Evolutionary conservation across 495 filamentous ascomycete species (phyloP), one percentile per base, ranked within the genome.

Genomic region (Xylaria palmicola): DNA sequence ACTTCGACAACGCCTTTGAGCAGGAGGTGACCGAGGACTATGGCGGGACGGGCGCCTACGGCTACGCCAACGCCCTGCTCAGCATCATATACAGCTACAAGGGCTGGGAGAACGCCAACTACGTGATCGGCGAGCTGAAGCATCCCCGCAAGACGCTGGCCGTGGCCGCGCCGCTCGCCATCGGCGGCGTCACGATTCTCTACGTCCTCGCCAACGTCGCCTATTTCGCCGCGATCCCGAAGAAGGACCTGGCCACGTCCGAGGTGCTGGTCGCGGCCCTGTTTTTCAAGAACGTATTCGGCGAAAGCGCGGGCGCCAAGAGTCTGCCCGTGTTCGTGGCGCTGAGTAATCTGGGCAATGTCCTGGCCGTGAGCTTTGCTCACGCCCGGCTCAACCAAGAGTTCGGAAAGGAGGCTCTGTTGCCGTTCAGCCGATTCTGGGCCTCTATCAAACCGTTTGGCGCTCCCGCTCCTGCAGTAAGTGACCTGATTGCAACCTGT

Each of bases 161-260:
- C 63, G 81, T 85, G 52, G 88, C 86, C 1, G 88, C 85, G 0
- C 86, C 84, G 0, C 62, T 86, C 24, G 87, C 86, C 13, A 79
- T 89, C 19, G 78, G 72, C 26, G 77, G 79, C 8, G 86, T 89
- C 24, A 81, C 83, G 0, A 73, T 90, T 27, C 72, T 89, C 0
- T 90, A 89, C 72, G 85, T 90, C 72, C 68, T 90, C 24, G 83
- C 81, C 65, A 90, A 90, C 72, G 83, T 90, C 49, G 87, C 88
- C 56, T 90, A 90, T 70, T 89, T 90, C 61, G 85, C 85, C 4
- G 88, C 85, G 0, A 85, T 90, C 6, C 79, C 85, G 20, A 85
- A 84, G 60, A 78, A 82, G 17, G 84, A 89, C 48, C 83, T 90
- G 64, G 72, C 85, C 8, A 74, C 74, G 4, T 84, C 84, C 0